These are phyloP conservation scores for Aquanectria penicillioides DNA, from an alignment of 2,329 filamentous ascomycete genomes.

Conservation along the genomic window DNA sequence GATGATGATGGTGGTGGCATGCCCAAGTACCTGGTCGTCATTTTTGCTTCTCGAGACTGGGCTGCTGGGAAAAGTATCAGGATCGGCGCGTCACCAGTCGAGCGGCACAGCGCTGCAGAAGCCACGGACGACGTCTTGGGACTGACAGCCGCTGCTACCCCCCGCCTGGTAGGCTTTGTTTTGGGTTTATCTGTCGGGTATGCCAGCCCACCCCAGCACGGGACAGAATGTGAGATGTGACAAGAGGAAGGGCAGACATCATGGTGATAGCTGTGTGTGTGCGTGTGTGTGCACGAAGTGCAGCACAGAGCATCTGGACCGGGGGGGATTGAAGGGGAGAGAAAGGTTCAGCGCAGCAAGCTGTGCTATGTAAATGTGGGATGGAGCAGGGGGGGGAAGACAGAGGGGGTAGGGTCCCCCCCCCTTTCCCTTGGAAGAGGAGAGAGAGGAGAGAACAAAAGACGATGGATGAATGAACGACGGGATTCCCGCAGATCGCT, in stretches of 20 bases:
- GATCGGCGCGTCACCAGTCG: conserved; percentile 29
- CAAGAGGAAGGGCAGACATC: conserved; percentile 7
- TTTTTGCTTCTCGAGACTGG: conserved; percentile 24
- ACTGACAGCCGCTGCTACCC: neutral
- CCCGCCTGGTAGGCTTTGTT: conserved; percentile 7
- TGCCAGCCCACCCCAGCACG: conserved; percentile 4
- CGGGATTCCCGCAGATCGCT: too few relatives aligned
- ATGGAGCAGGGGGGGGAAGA: neutral
- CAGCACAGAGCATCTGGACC: neutral
- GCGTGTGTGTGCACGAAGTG: neutral
- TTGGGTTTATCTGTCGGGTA: too few relatives aligned
- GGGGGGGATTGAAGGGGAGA: neutral
- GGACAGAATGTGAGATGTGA: conserved; percentile 22
- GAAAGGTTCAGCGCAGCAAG: too few relatives aligned
- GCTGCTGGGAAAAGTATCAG: conserved; percentile 16
- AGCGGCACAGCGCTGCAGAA: conserved; percentile 20
- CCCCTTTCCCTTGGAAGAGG: neutral
- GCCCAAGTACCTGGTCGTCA: conserved; percentile 6
- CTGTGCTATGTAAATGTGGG: too few relatives aligned
- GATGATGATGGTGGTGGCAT: conserved; percentile 2
- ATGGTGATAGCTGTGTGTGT: neutral
- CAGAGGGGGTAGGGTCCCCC: too few relatives aligned
- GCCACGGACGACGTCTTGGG: conserved; percentile 27
- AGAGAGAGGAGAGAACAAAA: neutral
- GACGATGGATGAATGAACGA: conserved; percentile 1